Percentiles rank a stretch among this genome's conserved stretches.
Evolutionary conservation across 768 basidiomycete genomes (phyloP).

Genomic region (Mrakia hoshinonis): DNA sequence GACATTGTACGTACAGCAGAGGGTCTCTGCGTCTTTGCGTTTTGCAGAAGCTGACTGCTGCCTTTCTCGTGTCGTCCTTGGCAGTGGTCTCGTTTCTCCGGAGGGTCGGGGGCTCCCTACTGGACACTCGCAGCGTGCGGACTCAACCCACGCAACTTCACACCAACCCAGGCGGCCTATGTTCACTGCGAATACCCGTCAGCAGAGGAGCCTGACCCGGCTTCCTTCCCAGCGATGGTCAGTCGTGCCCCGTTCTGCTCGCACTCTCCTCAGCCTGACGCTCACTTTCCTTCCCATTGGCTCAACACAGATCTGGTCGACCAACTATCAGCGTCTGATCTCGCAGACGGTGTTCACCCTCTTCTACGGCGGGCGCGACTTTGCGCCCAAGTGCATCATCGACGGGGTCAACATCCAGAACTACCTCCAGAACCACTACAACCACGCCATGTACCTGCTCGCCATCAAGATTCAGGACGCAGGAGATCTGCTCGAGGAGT

Average conservation of each 20-base stretch:
- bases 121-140: conserved; percentile 26
- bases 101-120: conserved; percentile 28
- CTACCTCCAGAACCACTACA: conserved; percentile 68
- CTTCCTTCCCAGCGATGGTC: conserved; percentile 71
- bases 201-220: conserved; percentile 56
- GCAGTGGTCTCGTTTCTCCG: conserved; percentile 30
- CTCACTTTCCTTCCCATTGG: neutral
- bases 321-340: conserved; percentile 83
- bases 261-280: neutral
- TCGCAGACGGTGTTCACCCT: conserved; percentile 86
- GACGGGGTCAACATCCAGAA: conserved; percentile 89
- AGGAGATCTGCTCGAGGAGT: conserved; percentile 68
- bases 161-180: conserved; percentile 73
- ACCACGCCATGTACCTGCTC: conserved; percentile 63
- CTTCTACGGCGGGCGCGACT: conserved; percentile 83
- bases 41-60: neutral
- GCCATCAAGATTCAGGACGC: conserved; percentile 67
- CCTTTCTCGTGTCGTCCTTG: too few species aligned
- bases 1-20: conserved; percentile 59
- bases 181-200: conserved; percentile 81
- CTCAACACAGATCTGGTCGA: conserved; percentile 76
- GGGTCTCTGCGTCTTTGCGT: neutral
- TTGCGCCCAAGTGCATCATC: conserved; percentile 81
- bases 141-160: conserved; percentile 51
- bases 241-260: neutral